Base-by-base conservation (phyloP, 139 green algal species). In the Picochlorum sp. region DNA sequence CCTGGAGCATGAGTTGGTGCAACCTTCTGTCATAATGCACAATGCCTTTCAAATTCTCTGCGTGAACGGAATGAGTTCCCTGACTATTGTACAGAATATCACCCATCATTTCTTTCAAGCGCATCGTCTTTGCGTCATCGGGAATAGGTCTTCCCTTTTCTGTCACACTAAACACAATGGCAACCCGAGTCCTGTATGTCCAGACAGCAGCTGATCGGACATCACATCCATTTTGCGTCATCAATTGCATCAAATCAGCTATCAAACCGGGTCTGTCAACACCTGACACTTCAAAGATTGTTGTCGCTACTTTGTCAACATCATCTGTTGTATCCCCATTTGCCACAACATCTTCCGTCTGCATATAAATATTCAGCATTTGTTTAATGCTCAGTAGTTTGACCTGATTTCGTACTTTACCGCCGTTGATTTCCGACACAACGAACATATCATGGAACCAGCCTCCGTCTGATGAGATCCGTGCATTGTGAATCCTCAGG, bases 371-470 rank as follows among this genome's bases (percentile, higher is more conserved):
- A 45, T 78, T 83, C 6, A 89, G 70, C 45, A 90, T 83, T 75
- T 87, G 77, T 38, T 79, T 78, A 60, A 96, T 92, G 58, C 73
- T 76, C 15, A 81, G 50, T 2, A 96, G 72, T 68, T 95, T 95
- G 21, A 74, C 72, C 5, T 52, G 31, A 71, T 94, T 81, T n/a
- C 65, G 74, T 4, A 97, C 75, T 66, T 94, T 90, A 0, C 74
- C 80, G 4, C 81, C 85, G 4, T 80, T 70, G 11, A 77, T 68
- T 67, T 97, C 89, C 9, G 71, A 84, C 8, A 97, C 74, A 52
- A 89, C 79, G 73, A 97, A 97, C 31, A 93, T 86, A 66, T 98
- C 92, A 3, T 97, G 85, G 67, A 98, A 98, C 92, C 92, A 98
- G 20, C 89, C 91, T 9, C 91, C 88, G 60, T 98, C 92, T 2